These are phyloP conservation scores for Hordeum vulgare DNA, from an alignment of 176 grass and related monocot species.

Conservation along the genomic window DNA sequence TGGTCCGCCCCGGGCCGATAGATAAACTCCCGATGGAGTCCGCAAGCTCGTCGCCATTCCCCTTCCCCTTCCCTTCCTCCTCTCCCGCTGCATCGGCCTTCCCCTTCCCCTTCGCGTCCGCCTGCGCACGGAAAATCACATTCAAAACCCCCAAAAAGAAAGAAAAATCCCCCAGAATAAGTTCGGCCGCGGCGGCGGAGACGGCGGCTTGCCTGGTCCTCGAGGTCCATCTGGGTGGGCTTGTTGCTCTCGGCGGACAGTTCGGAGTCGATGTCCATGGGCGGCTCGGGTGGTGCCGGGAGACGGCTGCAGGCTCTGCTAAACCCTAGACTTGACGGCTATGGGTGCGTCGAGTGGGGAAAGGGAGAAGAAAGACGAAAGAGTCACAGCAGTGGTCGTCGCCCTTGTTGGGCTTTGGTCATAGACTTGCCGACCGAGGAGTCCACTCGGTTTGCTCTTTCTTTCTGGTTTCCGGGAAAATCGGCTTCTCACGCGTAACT, in stretches of 20 bases:
- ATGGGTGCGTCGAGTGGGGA: neutral
- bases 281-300: neutral
- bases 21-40: conserved; percentile 70
- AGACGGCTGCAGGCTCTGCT: neutral
- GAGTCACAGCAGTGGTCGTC: neutral
- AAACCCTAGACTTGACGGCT: conserved; percentile 18
- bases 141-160: neutral
- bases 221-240: conserved; percentile 39
- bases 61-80: conserved; percentile 31
- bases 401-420: neutral
- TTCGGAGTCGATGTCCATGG: conserved; percentile 32
- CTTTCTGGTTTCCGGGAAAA: no score
- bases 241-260: conserved; percentile 22
- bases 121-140: conserved; percentile 12
- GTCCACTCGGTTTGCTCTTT: neutral
- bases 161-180: neutral
- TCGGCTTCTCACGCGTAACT: no score
- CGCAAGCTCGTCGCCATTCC: conserved; percentile 54
- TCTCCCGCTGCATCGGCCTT: conserved; percentile 14
- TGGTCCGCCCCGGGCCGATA: conserved; percentile 35
- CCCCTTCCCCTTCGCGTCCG: conserved; percentile 27
- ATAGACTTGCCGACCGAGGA: neutral
- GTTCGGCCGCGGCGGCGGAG: neutral
- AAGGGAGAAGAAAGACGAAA: neutral
- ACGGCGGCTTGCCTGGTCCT: conserved; percentile 34